Percentiles rank a stretch among this genome's conserved stretches.
phyloP scores from a whole-genome alignment of 495 filamentous ascomycete genomes.

The Aspergillus bridgeri region DNA sequence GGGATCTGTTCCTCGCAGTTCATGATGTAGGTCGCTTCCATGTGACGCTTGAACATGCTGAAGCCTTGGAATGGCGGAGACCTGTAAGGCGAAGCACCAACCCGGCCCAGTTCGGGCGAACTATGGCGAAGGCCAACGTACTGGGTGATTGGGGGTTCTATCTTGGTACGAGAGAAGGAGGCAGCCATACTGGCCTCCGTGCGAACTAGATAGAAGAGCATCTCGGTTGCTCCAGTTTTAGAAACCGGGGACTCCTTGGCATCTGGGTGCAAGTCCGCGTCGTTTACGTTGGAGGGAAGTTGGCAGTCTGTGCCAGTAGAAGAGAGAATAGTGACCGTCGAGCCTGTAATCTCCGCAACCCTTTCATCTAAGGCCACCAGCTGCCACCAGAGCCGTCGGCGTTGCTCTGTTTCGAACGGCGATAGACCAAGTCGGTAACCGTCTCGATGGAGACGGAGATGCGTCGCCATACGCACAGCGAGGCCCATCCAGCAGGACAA shows the following conservation, averaged over 20 bases:
- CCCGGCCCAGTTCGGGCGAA: too few species aligned
- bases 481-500: constrained; percentile 58
- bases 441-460: constrained; percentile 51
- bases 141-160: neutral
- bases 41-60: neutral
- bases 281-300: constrained; percentile 38
- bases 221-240: constrained; percentile 19
- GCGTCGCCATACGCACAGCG: constrained; percentile 65
- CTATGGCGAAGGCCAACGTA: neutral
- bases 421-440: constrained; percentile 57
- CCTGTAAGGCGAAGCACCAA: neutral
- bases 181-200: neutral
- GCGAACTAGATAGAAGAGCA: constrained; percentile 12
- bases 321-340: constrained; percentile 54
- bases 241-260: constrained; percentile 20
- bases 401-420: constrained; percentile 65
- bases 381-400: constrained; percentile 71
- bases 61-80: neutral
- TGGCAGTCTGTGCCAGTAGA: constrained; percentile 29
- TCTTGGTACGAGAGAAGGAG: neutral
- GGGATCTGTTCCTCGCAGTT: neutral
- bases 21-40: neutral
- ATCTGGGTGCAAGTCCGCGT: constrained; percentile 31
- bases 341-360: constrained; percentile 61
- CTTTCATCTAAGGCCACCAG: constrained; percentile 62